These are phyloP conservation scores for Fusarium floridanum DNA, from an alignment of 2,329 filamentous ascomycete species.

Conservation along the genomic window DNA sequence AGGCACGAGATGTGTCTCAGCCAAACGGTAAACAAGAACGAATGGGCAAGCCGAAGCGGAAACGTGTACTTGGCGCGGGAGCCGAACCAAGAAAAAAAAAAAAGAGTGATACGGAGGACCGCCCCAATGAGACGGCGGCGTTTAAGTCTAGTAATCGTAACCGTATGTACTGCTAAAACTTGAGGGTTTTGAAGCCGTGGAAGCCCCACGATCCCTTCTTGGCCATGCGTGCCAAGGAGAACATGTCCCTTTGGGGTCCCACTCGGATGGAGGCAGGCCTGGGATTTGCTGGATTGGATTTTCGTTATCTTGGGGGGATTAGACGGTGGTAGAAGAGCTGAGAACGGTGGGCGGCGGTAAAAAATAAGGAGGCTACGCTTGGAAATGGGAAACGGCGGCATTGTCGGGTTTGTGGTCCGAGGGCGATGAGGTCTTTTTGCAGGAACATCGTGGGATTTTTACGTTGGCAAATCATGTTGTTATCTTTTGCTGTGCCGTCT, in stretches of 20 bases:
- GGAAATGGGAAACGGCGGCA: slow-evolving; percentile 18
- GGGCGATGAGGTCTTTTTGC: slow-evolving; percentile 24
- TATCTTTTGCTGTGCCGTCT: not conserved
- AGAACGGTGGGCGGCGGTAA: not conserved
- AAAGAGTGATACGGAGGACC: not conserved
- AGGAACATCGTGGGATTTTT: not conserved
- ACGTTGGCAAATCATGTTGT: not conserved
- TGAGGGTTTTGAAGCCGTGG: not conserved
- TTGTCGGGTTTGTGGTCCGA: slow-evolving; percentile 29
- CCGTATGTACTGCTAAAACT: not conserved
- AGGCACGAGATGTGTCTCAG: not conserved
- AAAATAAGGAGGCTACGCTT: slow-evolving; percentile 12
- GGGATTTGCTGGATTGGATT: slow-evolving; percentile 13
- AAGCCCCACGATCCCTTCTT: slow-evolving; percentile 3
- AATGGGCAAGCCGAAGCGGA: slow-evolving; percentile 1
- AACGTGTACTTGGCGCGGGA: slow-evolving; percentile 32
- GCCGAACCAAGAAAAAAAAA: slow-evolving; percentile 21
- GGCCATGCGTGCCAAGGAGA: slow-evolving; percentile 9
- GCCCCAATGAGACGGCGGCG: slow-evolving; percentile 38
- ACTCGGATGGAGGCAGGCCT: not conserved
- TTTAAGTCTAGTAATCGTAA: slow-evolving; percentile 11
- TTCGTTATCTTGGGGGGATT: slow-evolving; percentile 25
- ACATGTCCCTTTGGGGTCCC: slow-evolving; percentile 12
- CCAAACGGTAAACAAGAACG: not conserved
- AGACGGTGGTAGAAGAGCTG: not conserved